phyloP scores from a whole-genome alignment of 768 basidiomycete genomes.

The Lentinula sp. region DNA sequence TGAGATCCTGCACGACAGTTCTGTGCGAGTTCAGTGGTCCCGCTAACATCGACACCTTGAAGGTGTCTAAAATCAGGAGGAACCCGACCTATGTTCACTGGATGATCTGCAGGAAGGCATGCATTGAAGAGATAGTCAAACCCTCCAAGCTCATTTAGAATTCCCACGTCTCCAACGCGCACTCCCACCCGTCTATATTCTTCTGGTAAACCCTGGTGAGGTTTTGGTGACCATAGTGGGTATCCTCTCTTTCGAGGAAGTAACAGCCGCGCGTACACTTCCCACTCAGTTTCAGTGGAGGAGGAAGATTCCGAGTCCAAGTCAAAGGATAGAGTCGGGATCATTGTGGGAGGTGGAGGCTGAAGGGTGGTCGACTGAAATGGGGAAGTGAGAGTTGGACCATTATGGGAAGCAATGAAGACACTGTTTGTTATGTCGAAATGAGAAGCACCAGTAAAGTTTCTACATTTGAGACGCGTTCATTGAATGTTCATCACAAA shows the following conservation, averaged over 20 bases:
- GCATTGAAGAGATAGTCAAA: slow-evolving; percentile 35
- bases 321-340: background rate
- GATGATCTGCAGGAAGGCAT: slow-evolving; percentile 22
- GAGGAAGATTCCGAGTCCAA: background rate
- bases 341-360: too few species aligned
- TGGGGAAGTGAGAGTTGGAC: background rate
- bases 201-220: slow-evolving; percentile 15
- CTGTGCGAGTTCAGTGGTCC: background rate
- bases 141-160: slow-evolving; percentile 25
- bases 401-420: background rate
- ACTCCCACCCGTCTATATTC: slow-evolving; percentile 21
- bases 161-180: slow-evolving; percentile 32
- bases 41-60: background rate
- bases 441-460: background rate
- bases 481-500: background rate
- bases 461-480: background rate
- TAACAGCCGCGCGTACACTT: slow-evolving; percentile 16
- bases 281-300: slow-evolving; percentile 1
- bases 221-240: slow-evolving; percentile 29
- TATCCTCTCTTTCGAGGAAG: slow-evolving; percentile 22
- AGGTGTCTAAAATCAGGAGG: slow-evolving; percentile 20
- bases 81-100: slow-evolving; percentile 22
- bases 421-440: slow-evolving; percentile 3
- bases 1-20: background rate
- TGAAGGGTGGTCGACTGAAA: background rate